Percentiles rank a stretch among this genome's conserved stretches.
Conservation (phyloP, 768 basidiomycete genomes). For the Phaffia australis region DNA sequence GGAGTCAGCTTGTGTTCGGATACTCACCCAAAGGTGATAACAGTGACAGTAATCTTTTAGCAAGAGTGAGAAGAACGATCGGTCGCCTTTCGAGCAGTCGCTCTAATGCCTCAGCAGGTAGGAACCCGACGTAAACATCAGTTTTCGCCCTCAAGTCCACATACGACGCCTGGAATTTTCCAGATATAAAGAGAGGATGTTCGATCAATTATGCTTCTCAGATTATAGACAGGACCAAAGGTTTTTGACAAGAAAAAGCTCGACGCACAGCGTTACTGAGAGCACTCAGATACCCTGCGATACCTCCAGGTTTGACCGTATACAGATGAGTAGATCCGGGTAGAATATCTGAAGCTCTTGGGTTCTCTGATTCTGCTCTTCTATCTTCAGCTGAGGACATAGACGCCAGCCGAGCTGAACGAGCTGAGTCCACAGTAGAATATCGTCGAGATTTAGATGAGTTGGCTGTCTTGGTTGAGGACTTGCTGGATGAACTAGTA, state of each 20-base stretch:
- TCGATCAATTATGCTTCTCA: too few species aligned
- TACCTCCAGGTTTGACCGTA: constrained; percentile 92
- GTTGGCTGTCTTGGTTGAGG: constrained; percentile 5
- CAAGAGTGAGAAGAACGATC: constrained; percentile 86
- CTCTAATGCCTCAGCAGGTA: constrained; percentile 79
- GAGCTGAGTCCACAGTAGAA: not conserved
- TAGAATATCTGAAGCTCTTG: not conserved
- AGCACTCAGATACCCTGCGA: constrained; percentile 90
- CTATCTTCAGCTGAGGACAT: not conserved
- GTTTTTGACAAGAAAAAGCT: constrained; percentile 49
- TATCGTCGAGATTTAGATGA: constrained; percentile 10
- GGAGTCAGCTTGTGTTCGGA: not conserved
- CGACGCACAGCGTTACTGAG: constrained; percentile 88
- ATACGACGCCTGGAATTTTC: not conserved
- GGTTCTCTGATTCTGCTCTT: not conserved
- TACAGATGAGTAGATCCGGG: constrained; percentile 50
- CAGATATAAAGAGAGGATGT: too few species aligned
- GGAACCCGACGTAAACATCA: constrained; percentile 93
- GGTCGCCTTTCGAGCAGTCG: constrained; percentile 83
- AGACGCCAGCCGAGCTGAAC: not conserved
- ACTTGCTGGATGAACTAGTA: constrained; percentile 2
- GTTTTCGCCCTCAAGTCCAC: constrained; percentile 61
- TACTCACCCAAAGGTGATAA: constrained; percentile 73
- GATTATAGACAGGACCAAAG: too few species aligned
- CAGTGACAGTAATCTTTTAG: constrained; percentile 89